Evolutionary conservation across 352 stramenopile genomes (phyloP), one percentile per base, ranked within the genome.

Genomic region (Phytophthora tubulina): DNA sequence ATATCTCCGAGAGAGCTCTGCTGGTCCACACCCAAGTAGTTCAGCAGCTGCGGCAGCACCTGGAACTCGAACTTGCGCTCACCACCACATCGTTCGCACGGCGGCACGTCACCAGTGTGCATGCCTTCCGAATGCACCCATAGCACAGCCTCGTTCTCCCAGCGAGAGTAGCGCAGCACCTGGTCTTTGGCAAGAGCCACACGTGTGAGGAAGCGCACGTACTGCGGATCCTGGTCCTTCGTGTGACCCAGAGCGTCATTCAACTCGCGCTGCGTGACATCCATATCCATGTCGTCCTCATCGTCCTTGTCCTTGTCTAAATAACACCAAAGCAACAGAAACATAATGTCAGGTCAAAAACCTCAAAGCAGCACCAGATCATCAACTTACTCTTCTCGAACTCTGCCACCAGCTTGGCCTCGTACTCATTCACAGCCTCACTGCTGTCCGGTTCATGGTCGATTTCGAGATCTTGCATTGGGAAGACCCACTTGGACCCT

Each of bases 21-120:
- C 46, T 88, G 72, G 73, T 97, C 84, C 39, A 97, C 82, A 31
- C 92, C 73, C 39, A 99, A 69, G 70, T 97, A 98, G 73, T 97
- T 96, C 0, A 99, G 66, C 49, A 99, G 89, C 81, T 99, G 96
- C 0, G 96, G 96, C 64, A 99, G 85, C 67, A 99, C 85, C 72
- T 99, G 96, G 68, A 98, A 98, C 82, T 99, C 96, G 67, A 98
- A 99, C 59, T 90, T 84, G 30, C 96, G 91, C 31, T 74, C 63
- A 30, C 80, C 77, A 31, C 93, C 90, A 71, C 96, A 99, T 11
- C 80, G 83, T 33, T 84, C 41, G 66, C 96, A 99, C 17, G 75
- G 49, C 6, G 91, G 93, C 15, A 96, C 81, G 13, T 75, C 71
- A 4, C 48, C 49, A 10, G 65, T 72, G 6, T 84, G 44, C 6